Evolutionary conservation across 2,329 filamentous ascomycete species (phyloP), one percentile per base, ranked within the genome.

Genomic region (Cladosporium velox): DNA sequence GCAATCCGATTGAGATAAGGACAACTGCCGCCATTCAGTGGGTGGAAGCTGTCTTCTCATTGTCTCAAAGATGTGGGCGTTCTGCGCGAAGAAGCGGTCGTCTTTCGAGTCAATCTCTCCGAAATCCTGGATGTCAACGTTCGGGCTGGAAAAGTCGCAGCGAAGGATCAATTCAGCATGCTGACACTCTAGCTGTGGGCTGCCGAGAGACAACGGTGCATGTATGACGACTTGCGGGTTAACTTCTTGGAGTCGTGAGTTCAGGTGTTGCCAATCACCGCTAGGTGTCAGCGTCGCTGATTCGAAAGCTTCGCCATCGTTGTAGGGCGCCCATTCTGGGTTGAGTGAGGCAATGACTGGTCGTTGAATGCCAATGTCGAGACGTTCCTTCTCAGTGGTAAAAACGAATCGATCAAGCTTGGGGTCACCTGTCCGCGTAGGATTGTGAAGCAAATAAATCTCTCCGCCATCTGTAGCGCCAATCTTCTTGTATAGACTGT

Each of bases 381-480:
- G 75, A 4, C 81, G 77, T 10, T 76, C 74, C 65, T 81, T 81
- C 57, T 84, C 79, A 7, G 79, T 69, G 1, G 86, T 82, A 70
- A 90, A 87, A 0, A 89, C 83, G 70, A 88, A 88, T 1, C 73
- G 74, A 71, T 90, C 87, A 5, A 82, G 65, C 0, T 77, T 72
- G 0, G 80, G 74, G 32, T 82, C 73, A 0, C 82, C 82, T 41
- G 83, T 78, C 18, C 81, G 81, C 5, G 80, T 77, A 0, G 86
- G 84, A 64, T 90, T 86, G 3, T 87, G 76, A 70, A 88, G 89
- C 2, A 90, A 74, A 69, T 83, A 90, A 0, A 88, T 64, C 0
- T 78, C 72, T 3, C 67, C 66, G 8, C 64, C 59, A 10, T 44
- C 51, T 30, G 3, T n/a, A 10, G 28, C 30, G 30, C 71, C 44